These are phyloP conservation scores for Barbatosphaeria neglecta DNA, from an alignment of 495 filamentous ascomycete genomes.

Conservation along the genomic window DNA sequence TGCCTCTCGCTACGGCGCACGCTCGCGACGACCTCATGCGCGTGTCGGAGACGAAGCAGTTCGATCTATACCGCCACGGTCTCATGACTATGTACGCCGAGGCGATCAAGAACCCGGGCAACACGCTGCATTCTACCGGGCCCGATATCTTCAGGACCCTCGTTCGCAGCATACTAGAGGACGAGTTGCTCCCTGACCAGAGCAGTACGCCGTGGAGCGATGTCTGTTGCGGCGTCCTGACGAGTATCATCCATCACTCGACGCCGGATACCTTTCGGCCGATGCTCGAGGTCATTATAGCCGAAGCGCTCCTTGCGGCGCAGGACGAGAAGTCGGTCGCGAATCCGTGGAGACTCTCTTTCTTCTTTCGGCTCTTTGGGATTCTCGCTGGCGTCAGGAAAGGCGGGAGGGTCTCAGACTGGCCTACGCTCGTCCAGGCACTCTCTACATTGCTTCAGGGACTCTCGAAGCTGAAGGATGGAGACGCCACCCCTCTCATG, in stretches of 20 bases:
- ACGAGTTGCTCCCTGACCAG: slow-evolving; percentile 31
- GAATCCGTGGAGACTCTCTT: slow-evolving; percentile 26
- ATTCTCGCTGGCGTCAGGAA: slow-evolving; percentile 61
- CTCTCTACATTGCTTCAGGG: slow-evolving; percentile 43
- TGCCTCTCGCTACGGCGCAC: slow-evolving; percentile 57
- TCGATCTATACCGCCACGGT: slow-evolving; percentile 63
- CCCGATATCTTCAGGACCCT: slow-evolving; percentile 56
- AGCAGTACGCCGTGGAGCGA: slow-evolving; percentile 41
- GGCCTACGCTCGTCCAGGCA: slow-evolving; percentile 51
- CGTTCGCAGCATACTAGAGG: slow-evolving; percentile 36
- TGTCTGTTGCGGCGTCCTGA: slow-evolving; percentile 60
- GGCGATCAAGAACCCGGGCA: slow-evolving; percentile 71
- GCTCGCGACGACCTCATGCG: slow-evolving; percentile 54
- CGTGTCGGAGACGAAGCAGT: slow-evolving; percentile 35
- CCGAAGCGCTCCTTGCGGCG: slow-evolving; percentile 29
- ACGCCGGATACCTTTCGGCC: slow-evolving; percentile 56
- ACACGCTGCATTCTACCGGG: slow-evolving; percentile 70
- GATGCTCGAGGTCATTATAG: slow-evolving; percentile 45
- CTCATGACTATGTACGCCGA: slow-evolving; percentile 85
- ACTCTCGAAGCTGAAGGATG: slow-evolving; percentile 20
- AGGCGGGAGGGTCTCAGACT: slow-evolving; percentile 60
- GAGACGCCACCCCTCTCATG: slow-evolving; percentile 29
- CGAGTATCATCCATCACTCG: slow-evolving; percentile 72
- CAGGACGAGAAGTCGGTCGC: slow-evolving; percentile 17
- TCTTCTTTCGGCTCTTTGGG: slow-evolving; percentile 54